These are phyloP conservation scores for Curvularia verruculosa DNA, from an alignment of 2,329 filamentous ascomycete genomes.

Conservation along the genomic window DNA sequence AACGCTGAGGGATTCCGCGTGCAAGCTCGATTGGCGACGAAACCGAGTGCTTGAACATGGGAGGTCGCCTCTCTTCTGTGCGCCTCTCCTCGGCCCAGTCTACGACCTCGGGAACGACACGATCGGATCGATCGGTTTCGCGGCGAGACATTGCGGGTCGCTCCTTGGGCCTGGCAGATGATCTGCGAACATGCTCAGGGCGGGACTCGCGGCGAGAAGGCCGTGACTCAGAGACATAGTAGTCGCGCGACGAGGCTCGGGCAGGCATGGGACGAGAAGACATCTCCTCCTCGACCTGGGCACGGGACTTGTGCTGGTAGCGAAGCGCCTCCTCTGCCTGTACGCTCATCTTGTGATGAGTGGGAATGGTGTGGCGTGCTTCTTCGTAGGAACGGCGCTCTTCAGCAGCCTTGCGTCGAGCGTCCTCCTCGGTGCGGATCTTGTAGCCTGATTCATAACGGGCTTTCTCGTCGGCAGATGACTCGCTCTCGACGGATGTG, in stretches of 20 bases:
- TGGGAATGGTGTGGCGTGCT: conserved; percentile 24
- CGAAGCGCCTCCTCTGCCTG: conserved; percentile 35
- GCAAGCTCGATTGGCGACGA: conserved; percentile 46
- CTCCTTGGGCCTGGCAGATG: conserved; percentile 45
- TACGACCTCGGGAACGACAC: conserved; percentile 40
- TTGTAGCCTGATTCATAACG: conserved; percentile 42
- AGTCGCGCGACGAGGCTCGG: conserved; percentile 42
- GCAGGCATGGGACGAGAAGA: conserved; percentile 32
- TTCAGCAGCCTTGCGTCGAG: conserved; percentile 36
- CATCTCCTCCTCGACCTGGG: conserved; percentile 32
- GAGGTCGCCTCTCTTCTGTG: conserved; percentile 26
- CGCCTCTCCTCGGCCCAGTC: conserved; percentile 40
- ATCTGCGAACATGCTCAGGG: conserved; percentile 41
- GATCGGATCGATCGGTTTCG: conserved; percentile 38
- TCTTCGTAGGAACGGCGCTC: conserved; percentile 41
- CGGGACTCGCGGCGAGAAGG: conserved; percentile 34
- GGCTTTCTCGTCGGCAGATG: conserved; percentile 41
- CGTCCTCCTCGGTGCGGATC: conserved; percentile 36
- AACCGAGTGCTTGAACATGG: conserved; percentile 48
- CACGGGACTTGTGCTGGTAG: conserved; percentile 37
- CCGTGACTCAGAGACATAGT: conserved; percentile 34
- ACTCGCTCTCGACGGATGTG: conserved; percentile 41
- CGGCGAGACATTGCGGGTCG: conserved; percentile 33
- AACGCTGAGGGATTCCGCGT: conserved; percentile 35
- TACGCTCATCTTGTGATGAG: conserved; percentile 34